phyloP scores from a whole-genome alignment of 139 green algal genomes.

The Penium margaritaceum region DNA sequence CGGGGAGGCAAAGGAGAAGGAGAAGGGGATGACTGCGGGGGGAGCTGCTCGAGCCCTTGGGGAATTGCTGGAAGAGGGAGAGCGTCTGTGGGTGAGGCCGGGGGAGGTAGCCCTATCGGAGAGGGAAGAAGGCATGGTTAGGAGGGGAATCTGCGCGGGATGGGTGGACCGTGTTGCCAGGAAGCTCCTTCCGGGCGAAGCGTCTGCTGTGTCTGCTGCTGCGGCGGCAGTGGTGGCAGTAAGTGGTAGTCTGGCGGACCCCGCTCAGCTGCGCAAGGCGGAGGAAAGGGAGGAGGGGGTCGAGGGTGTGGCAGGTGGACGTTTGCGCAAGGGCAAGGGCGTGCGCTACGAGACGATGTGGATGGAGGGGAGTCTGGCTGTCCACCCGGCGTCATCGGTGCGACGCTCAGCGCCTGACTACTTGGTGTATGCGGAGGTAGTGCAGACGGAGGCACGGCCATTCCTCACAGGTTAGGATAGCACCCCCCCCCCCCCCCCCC shows the following conservation, averaged over 20 bases:
- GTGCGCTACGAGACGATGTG: slow-evolving; percentile 58
- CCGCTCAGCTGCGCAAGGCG: too few species aligned
- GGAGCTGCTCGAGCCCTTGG: neutral
- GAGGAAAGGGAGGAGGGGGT: too few species aligned
- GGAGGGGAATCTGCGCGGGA: slow-evolving; percentile 64
- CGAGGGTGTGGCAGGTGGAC: too few species aligned
- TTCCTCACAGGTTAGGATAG: too few species aligned
- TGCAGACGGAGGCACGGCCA: slow-evolving; percentile 63
- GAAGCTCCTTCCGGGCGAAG: slow-evolving; percentile 25
- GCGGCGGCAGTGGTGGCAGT: too few species aligned
- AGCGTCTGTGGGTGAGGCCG: neutral
- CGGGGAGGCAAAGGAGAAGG: too few species aligned
- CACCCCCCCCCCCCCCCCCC: too few species aligned
- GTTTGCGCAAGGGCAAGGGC: too few species aligned
- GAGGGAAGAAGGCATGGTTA: slow-evolving; percentile 53
- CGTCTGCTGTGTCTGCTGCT: neutral
- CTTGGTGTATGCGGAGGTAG: slow-evolving; percentile 69
- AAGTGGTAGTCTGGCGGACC: slow-evolving; percentile 18
- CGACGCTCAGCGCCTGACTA: slow-evolving; percentile 60
- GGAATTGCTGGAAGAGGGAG: neutral
- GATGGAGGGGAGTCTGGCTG: slow-evolving; percentile 64
- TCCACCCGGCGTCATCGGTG: slow-evolving; percentile 78
- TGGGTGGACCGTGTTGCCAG: slow-evolving; percentile 74
- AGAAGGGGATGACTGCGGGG: too few species aligned
- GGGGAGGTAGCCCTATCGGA: neutral